phyloP scores from a whole-genome alignment of 345 rosid genomes.

The Arabidopsis thaliana region DNA sequence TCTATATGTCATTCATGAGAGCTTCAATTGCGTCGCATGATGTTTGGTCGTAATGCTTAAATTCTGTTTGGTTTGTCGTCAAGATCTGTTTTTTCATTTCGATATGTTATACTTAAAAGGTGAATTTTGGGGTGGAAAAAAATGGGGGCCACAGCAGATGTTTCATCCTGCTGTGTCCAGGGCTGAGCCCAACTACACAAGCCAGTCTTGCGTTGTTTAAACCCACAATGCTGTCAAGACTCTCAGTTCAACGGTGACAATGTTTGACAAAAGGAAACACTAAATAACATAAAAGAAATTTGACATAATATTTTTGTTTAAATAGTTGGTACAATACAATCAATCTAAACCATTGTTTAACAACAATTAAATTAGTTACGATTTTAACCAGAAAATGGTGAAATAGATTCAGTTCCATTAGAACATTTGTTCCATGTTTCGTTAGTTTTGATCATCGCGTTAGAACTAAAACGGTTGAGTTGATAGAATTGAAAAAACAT shows the following conservation, averaged over 20 bases:
- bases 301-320: background rate
- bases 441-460: background rate
- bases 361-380: background rate
- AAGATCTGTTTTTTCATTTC: background rate
- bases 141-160: too few species aligned
- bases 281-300: background rate
- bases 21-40: background rate
- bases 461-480: background rate
- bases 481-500: slow-evolving; percentile 4
- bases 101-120: background rate
- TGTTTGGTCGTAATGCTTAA: background rate
- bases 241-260: background rate
- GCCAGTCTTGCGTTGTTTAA: too few species aligned
- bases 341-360: background rate
- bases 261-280: background rate
- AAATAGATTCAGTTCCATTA: background rate
- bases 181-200: background rate
- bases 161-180: too few species aligned
- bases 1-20: background rate
- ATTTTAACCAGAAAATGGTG: slow-evolving; percentile 26
- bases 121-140: background rate
- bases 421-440: slow-evolving; percentile 21
- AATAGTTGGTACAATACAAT: slow-evolving; percentile 15
- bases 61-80: background rate
- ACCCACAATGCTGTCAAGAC: background rate